These are phyloP conservation scores for Blastobotrys peoriensis DNA, from an alignment of 805 yeast genomes.

Conservation along the genomic window DNA sequence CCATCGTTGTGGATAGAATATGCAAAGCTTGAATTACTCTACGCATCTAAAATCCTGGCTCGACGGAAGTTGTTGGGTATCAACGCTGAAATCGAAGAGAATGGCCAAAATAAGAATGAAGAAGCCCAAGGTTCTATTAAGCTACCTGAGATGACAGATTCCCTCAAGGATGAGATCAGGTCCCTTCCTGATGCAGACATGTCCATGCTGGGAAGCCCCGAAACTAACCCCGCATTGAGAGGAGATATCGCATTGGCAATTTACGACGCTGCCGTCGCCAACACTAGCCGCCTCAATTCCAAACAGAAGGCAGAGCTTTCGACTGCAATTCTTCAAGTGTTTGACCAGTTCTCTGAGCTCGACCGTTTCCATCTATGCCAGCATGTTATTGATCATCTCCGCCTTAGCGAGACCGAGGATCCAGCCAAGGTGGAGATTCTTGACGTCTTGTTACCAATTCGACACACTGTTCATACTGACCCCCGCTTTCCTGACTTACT, in stretches of 20 bases:
- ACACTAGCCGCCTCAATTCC: conserved; percentile 11
- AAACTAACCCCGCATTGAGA: conserved; percentile 68
- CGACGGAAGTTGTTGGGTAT: conserved; percentile 79
- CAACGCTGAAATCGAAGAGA: conserved; percentile 42
- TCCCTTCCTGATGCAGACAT: conserved; percentile 82
- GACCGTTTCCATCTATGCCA: conserved; percentile 60
- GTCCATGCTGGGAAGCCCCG: conserved; percentile 79
- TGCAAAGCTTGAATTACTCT: conserved; percentile 80
- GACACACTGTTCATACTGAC: conserved; percentile 40
- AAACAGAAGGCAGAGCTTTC: conserved; percentile 37
- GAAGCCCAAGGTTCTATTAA: conserved; percentile 35
- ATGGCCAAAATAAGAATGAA: conserved; percentile 31
- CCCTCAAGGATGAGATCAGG: conserved; percentile 51
- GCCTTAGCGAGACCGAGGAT: conserved; percentile 31
- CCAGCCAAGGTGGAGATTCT: conserved; percentile 30
- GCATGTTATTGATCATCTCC: conserved; percentile 56
- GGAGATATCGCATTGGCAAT: conserved; percentile 70
- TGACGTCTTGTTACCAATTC: conserved; percentile 63
- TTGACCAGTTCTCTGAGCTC: conserved; percentile 64
- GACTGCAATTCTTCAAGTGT: conserved; percentile 45
- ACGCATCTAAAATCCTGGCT: conserved; percentile 73
- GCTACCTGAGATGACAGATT: conserved; percentile 41
- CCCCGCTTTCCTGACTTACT: conserved; percentile 50
- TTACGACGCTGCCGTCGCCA: conserved; percentile 55
- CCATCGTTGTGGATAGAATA: conserved; percentile 75